Conservation (phyloP, 306 rosid genomes). For the Cucurbita maxima region DNA sequence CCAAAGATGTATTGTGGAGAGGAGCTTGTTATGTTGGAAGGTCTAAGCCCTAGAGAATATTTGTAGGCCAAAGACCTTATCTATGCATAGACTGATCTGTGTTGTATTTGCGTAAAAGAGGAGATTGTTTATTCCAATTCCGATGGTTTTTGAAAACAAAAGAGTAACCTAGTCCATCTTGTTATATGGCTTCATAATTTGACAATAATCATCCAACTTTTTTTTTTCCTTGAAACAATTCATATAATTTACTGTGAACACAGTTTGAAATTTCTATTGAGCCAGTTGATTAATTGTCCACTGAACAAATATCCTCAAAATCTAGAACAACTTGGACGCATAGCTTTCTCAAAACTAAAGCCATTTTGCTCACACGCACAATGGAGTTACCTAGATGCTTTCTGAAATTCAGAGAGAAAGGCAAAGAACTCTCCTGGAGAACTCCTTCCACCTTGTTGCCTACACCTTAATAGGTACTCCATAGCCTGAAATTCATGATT, state of each 20-base stretch:
- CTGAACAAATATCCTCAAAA: background rate
- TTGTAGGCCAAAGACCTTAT: background rate
- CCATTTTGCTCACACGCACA: background rate
- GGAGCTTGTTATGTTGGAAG: background rate
- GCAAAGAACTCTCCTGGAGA: slow-evolving; percentile 44
- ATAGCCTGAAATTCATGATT: slow-evolving; percentile 46
- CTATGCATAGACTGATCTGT: background rate
- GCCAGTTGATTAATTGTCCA: background rate
- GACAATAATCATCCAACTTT: background rate
- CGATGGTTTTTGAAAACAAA: background rate
- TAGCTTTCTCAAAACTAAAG: background rate
- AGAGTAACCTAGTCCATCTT: background rate
- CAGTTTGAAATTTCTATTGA: background rate
- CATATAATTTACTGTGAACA: background rate
- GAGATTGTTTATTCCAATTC: background rate
- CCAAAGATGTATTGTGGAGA: background rate
- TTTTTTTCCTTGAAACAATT: background rate
- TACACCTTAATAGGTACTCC: slow-evolving; percentile 63
- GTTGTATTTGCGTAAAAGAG: background rate
- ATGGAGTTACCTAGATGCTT: slow-evolving; percentile 55
- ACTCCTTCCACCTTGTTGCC: slow-evolving; percentile 48
- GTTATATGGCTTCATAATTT: background rate
- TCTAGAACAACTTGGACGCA: background rate
- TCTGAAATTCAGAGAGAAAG: slow-evolving; percentile 68
- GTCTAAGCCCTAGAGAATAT: background rate